Percentiles rank a stretch among this genome's conserved stretches.
phyloP scores from a whole-genome alignment of 495 filamentous ascomycete genomes.

The Niebla homalea region DNA sequence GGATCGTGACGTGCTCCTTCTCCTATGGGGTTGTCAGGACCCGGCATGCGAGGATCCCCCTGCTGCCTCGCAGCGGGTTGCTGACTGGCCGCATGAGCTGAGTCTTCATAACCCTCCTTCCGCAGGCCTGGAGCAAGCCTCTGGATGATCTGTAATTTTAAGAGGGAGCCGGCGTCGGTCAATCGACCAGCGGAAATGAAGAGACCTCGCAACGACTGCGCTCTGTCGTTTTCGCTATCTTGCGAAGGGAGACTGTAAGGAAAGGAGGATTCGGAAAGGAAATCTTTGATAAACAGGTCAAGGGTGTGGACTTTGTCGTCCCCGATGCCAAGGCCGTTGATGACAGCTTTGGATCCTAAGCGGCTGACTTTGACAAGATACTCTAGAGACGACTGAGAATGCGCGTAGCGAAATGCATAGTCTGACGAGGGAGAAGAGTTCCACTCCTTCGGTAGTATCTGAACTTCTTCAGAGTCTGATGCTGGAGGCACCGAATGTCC shows the following conservation, averaged over 20 bases:
- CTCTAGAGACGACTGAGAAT: slow-evolving; percentile 75
- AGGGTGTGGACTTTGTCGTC: slow-evolving; percentile 70
- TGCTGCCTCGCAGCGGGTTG: background rate
- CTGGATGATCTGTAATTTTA: slow-evolving; percentile 70
- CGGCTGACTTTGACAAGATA: slow-evolving; percentile 74
- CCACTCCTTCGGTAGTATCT: slow-evolving; percentile 63
- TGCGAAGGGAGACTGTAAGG: slow-evolving; percentile 25
- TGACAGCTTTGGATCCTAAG: slow-evolving; percentile 68
- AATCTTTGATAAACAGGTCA: slow-evolving; percentile 65
- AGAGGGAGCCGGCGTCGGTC: slow-evolving; percentile 47
- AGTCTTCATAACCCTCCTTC: slow-evolving; percentile 64
- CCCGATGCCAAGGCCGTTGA: slow-evolving; percentile 63
- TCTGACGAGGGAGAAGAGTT: slow-evolving; percentile 48
- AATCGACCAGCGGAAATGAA: slow-evolving; percentile 65
- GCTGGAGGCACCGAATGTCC: slow-evolving; percentile 50
- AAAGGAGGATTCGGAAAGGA: slow-evolving; percentile 49
- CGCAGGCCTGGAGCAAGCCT: slow-evolving; percentile 59
- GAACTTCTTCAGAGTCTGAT: slow-evolving; percentile 29
- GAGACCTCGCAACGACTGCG: slow-evolving; percentile 41
- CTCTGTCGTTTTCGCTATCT: slow-evolving; percentile 11
- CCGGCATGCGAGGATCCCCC: slow-evolving; percentile 12
- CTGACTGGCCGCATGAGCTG: slow-evolving; percentile 17
- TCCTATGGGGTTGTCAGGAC: slow-evolving; percentile 18
- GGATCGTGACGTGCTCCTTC: slow-evolving; percentile 33
- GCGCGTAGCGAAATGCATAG: slow-evolving; percentile 77